Conservation (phyloP, 2,329 filamentous ascomycete species). For the Fusarium falciforme region DNA sequence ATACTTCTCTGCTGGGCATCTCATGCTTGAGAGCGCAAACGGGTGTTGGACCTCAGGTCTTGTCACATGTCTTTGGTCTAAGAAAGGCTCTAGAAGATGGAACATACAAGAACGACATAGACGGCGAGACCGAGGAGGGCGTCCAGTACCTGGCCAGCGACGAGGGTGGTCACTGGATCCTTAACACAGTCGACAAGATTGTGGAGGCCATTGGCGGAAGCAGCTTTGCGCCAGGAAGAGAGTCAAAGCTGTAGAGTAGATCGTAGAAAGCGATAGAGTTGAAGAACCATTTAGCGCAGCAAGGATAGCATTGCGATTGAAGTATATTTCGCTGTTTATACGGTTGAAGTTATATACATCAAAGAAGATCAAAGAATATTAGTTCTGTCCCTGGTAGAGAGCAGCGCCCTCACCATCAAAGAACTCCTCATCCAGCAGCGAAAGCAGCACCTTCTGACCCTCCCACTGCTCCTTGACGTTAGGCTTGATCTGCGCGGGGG, state of each 20-base stretch:
- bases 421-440: slow-evolving; percentile 49
- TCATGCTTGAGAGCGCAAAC: slow-evolving; percentile 82
- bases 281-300: background rate
- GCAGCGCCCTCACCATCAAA: slow-evolving; percentile 47
- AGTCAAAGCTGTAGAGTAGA: slow-evolving; percentile 31
- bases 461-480: slow-evolving; percentile 52
- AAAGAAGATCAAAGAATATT: background rate
- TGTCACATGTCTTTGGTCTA: slow-evolving; percentile 84
- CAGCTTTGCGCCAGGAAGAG: slow-evolving; percentile 50
- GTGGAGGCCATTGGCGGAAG: slow-evolving; percentile 58
- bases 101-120: slow-evolving; percentile 54
- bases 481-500: slow-evolving; percentile 50
- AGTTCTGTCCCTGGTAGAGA: slow-evolving; percentile 29
- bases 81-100: slow-evolving; percentile 81
- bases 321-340: background rate
- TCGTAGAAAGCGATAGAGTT: background rate
- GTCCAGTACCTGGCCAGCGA: slow-evolving; percentile 57
- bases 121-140: slow-evolving; percentile 49
- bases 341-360: background rate
- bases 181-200: slow-evolving; percentile 58
- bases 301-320: background rate
- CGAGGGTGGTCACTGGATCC: slow-evolving; percentile 60
- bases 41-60: slow-evolving; percentile 84
- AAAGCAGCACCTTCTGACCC: slow-evolving; percentile 50
- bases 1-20: slow-evolving; percentile 80